Conservation (phyloP, 2,329 filamentous ascomycete genomes). For the Trichoderma sp. region DNA sequence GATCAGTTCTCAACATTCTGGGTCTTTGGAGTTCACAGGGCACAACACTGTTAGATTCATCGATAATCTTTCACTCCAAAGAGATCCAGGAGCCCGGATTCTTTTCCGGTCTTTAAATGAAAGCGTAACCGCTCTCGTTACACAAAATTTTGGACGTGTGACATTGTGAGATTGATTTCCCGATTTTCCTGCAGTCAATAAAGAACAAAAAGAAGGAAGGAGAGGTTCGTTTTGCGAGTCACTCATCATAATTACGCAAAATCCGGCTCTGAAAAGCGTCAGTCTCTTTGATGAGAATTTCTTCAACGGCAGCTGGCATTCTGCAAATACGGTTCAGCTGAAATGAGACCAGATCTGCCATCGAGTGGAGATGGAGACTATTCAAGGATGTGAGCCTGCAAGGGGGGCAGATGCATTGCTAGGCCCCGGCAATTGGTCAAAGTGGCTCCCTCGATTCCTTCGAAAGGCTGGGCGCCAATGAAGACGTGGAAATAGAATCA, state of each 20-base stretch:
- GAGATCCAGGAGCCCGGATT: neutral
- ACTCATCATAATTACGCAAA: neutral
- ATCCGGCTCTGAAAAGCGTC: neutral
- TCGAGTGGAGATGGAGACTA: constrained; percentile 11
- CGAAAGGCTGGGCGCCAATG: neutral
- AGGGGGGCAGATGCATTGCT: neutral
- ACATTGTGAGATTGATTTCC: neutral
- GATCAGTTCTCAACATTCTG: neutral
- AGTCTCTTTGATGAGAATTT: neutral
- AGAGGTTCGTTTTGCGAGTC: neutral
- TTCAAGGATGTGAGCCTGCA: constrained; percentile 11
- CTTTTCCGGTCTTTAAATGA: neutral
- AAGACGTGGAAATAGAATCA: neutral
- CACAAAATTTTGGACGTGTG: neutral
- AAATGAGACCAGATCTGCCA: neutral
- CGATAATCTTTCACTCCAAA: neutral
- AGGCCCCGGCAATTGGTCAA: neutral
- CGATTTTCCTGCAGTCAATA: neutral
- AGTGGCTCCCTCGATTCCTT: neutral
- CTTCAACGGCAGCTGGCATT: neutral
- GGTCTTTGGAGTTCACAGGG: neutral
- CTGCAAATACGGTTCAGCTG: neutral
- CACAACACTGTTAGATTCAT: neutral
- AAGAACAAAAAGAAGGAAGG: neutral
- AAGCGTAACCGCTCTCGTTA: neutral